These are phyloP conservation scores for Colletotrichum caudatum DNA, from an alignment of 2,329 filamentous ascomycete genomes.

Conservation along the genomic window DNA sequence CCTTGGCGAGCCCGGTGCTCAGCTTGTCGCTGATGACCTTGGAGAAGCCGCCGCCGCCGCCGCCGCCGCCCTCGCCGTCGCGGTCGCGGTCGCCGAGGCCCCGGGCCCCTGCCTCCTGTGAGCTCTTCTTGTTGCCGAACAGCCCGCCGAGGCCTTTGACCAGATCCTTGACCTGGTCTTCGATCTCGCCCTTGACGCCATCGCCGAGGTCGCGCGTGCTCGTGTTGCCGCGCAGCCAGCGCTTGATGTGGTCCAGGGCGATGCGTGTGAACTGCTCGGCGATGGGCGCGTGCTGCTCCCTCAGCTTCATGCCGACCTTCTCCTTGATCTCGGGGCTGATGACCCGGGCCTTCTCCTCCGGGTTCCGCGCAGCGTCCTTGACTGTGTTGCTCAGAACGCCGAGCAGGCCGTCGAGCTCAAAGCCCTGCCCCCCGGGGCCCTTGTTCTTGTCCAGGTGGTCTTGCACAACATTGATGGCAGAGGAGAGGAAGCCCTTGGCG, in stretches of 20 bases:
- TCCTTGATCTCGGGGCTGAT: conserved; percentile 63
- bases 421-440: conserved; percentile 47
- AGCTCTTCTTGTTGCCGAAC: conserved; percentile 52
- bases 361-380: conserved; percentile 59
- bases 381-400: conserved; percentile 57
- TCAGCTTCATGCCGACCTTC: conserved; percentile 54
- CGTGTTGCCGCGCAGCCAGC: conserved; percentile 58
- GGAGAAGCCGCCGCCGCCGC: conserved; percentile 55
- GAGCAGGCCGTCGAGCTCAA: conserved; percentile 58
- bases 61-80: conserved; percentile 46
- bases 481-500: conserved; percentile 55
- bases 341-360: conserved; percentile 59
- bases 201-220: conserved; percentile 57
- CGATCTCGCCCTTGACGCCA: conserved; percentile 58
- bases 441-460: conserved; percentile 52
- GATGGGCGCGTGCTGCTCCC: conserved; percentile 57
- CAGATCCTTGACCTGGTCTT: conserved; percentile 58
- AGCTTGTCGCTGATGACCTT: conserved; percentile 61
- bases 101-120: conserved; percentile 48
- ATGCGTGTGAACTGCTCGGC: conserved; percentile 61
- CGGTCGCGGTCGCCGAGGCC: conserved; percentile 49
- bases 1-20: conserved; percentile 57
- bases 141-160: conserved; percentile 58
- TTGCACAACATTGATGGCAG: conserved; percentile 56
- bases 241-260: conserved; percentile 60